Evolutionary conservation across 1,284 basidiomycete genomes (phyloP).

Genomic region (Taiwanofungus camphoratus): DNA sequence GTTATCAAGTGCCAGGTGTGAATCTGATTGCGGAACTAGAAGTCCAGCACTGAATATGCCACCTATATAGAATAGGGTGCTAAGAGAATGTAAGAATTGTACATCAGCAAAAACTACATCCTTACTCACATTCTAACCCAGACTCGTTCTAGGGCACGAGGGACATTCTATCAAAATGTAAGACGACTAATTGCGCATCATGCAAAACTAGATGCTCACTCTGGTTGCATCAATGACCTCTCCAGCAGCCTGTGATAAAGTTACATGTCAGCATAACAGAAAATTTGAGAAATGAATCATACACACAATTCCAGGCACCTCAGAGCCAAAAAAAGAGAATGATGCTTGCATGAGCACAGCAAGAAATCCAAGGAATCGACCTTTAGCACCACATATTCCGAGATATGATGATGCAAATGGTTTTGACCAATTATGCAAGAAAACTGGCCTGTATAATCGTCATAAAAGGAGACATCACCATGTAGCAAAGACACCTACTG

Average conservation of each 20-base stretch:
- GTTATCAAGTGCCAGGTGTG: constrained; percentile 28
- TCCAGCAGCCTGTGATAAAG: constrained; percentile 26
- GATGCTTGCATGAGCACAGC: constrained; percentile 35
- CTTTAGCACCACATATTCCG: constrained; percentile 27
- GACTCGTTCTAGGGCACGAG: constrained; percentile 40
- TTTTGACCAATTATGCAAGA: constrained; percentile 20
- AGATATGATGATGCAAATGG: constrained; percentile 21
- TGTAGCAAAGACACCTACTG: too few relatives aligned
- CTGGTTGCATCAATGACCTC: constrained; percentile 28
- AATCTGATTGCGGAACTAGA: constrained; percentile 40
- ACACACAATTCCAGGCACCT: constrained; percentile 28
- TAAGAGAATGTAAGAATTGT: constrained; percentile 1
- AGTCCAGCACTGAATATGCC: constrained; percentile 42
- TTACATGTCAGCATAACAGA: neutral
- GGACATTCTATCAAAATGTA: constrained; percentile 30
- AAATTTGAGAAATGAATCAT: neutral
- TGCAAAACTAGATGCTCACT: constrained; percentile 10
- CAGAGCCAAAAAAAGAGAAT: constrained; percentile 29
- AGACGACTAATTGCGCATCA: neutral
- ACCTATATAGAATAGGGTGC: constrained; percentile 25
- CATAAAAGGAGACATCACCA: too few relatives aligned
- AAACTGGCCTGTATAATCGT: constrained; percentile 12
- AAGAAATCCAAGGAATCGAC: constrained; percentile 45
- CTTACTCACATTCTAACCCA: constrained; percentile 47
- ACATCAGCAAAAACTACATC: neutral